Percentiles rank a stretch among this genome's conserved stretches.
Conservation (phyloP, 2,329 filamentous ascomycete species). For the Clonostachys sp. region DNA sequence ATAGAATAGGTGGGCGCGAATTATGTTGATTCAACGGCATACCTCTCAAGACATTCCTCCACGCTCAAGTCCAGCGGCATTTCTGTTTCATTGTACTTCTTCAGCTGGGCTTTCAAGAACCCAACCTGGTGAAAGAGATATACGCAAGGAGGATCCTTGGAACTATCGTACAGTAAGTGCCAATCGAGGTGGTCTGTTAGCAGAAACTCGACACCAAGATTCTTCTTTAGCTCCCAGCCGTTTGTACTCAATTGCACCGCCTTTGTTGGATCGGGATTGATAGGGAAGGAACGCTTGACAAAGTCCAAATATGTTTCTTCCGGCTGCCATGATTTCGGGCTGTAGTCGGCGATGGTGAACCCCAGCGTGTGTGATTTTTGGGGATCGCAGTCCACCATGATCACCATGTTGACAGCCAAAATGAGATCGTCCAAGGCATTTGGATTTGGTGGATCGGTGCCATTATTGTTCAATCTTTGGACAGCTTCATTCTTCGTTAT, state of each 20-base stretch:
- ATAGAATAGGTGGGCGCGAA: no score
- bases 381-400: neutral
- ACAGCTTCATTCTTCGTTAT: neutral
- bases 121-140: neutral
- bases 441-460: neutral
- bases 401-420: neutral
- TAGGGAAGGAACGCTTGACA: neutral
- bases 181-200: neutral
- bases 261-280: neutral
- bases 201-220: neutral
- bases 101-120: neutral
- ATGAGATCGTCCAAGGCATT: neutral
- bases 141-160: neutral
- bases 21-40: neutral
- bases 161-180: neutral
- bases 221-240: neutral
- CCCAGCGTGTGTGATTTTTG: neutral
- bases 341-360: neutral
- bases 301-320: neutral
- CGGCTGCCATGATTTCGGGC: neutral
- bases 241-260: neutral
- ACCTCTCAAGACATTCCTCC: neutral
- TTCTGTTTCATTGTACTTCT: neutral
- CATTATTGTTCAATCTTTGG: neutral
- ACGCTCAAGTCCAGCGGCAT: neutral